Base-by-base conservation (phyloP, 2,329 filamentous ascomycete species). In the Phialophora macrospora region DNA sequence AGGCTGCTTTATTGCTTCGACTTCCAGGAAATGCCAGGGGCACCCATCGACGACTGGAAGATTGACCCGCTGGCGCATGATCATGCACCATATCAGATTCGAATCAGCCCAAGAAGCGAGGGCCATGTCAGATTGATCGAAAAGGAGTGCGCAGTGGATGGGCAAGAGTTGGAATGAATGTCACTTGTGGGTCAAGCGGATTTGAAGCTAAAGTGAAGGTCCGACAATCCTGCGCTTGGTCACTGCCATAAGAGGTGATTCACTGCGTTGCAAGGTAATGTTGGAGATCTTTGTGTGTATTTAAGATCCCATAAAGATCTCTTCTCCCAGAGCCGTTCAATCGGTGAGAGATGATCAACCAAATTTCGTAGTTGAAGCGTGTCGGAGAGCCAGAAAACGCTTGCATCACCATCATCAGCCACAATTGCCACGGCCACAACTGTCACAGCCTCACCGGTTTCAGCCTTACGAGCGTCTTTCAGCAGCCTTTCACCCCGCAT, bases 1-100 rank as follows among this genome's bases (percentile, higher is more conserved):
- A 68, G 72, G 26, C 55, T 75, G 8, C 49, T 78, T 2, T 76
- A 74, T 73, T 72, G 71, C 2, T 77, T 75, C 60, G 62, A 73
- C 24, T 72, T 77, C 55, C 64, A 55, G 4, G 66, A 68, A 58
- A 54, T 62, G 22, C 61, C 61, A 4, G 62, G 34, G 22, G 24
- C 41, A 12, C 56, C 56, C 7, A 65, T 65, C 51, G 55, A 65
- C 34, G 63, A 46, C 17, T 55, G 48, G 30, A 41, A 65, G 22
- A 65, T 62, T 55, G 60, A 66, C 20, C 24, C 60, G 12, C 26
- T 60, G 34, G 60, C 64, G 17, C 62, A 67, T 17, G 65, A 57
- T 28, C 56, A 62, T 44, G 51, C 65, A 22, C 65, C 74, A 1
- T 75, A 74, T 58, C 69, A 71, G 6, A 69, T 75, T 14, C 68